phyloP scores from a whole-genome alignment of 768 basidiomycete genomes.

The Amyloporia xantha region DNA sequence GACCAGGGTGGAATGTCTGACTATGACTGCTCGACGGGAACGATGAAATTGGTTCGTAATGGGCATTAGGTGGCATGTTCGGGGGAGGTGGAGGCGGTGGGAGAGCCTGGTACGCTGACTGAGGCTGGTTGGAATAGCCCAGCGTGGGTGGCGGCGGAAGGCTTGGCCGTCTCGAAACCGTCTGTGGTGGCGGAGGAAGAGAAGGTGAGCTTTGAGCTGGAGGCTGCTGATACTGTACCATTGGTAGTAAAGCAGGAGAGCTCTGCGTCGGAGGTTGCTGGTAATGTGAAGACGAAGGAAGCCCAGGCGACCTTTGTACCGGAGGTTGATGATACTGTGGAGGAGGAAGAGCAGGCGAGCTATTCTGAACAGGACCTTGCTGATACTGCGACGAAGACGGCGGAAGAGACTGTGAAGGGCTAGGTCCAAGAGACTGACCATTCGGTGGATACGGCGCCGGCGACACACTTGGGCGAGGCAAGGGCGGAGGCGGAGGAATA shows the following conservation, averaged over 20 bases:
- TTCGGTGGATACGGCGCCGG: slow-evolving; percentile 9
- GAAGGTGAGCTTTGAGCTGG: slow-evolving; percentile 3
- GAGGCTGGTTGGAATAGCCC: slow-evolving; percentile 19
- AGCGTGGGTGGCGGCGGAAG: slow-evolving; percentile 33
- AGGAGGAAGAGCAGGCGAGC: no score
- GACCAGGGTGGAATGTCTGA: slow-evolving; percentile 21
- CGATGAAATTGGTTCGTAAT: slow-evolving; percentile 2
- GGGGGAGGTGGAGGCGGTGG: slow-evolving; percentile 20
- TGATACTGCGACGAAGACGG: slow-evolving; percentile 8
- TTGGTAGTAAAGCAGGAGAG: no score
- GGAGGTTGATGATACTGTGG: no score
- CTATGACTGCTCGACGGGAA: slow-evolving; percentile 6
- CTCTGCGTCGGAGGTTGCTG: no score
- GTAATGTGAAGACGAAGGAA: no score
- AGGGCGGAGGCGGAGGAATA: slow-evolving; percentile 17
- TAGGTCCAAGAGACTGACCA: slow-evolving; percentile 8
- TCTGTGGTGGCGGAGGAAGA: slow-evolving; percentile 5
- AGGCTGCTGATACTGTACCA: neutral
- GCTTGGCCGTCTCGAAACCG: slow-evolving; percentile 34
- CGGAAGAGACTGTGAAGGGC: slow-evolving; percentile 25
- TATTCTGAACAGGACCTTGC: no score
- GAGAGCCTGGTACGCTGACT: slow-evolving; percentile 13
- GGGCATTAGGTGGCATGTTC: slow-evolving; percentile 13
- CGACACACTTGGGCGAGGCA: slow-evolving; percentile 4
- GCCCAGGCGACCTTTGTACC: no score